Conservation (phyloP, 495 filamentous ascomycete species). For the Aspergillus heteromorphus region DNA sequence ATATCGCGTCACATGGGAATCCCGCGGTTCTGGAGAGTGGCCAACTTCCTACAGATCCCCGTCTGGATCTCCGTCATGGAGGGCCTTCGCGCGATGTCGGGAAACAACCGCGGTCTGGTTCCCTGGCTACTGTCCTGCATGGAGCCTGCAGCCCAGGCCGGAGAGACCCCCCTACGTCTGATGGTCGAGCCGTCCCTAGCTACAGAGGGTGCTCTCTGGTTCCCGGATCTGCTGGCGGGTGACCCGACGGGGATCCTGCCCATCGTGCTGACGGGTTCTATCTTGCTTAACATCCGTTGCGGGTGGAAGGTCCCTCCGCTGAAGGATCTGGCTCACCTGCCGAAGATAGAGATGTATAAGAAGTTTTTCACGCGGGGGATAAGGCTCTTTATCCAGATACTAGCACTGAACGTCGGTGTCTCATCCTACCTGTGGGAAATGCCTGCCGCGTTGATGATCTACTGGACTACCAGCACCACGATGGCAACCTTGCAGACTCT, state of each 20-base stretch:
- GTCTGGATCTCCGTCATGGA: slow-evolving; percentile 67
- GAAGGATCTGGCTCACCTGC: slow-evolving; percentile 22
- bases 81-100: slow-evolving; percentile 58
- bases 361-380: slow-evolving; percentile 14
- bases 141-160: slow-evolving; percentile 5
- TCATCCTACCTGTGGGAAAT: slow-evolving; percentile 35
- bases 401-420: slow-evolving; percentile 30
- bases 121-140: slow-evolving; percentile 31
- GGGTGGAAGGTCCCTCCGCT: slow-evolving; percentile 26
- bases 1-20: slow-evolving; percentile 44
- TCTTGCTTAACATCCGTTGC: slow-evolving; percentile 29
- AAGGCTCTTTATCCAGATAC: slow-evolving; percentile 22
- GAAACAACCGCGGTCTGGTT: slow-evolving; percentile 48
- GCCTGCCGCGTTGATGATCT: slow-evolving; percentile 62
- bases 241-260: slow-evolving; percentile 70
- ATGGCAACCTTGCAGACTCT: slow-evolving; percentile 35
- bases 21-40: slow-evolving; percentile 42
- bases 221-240: slow-evolving; percentile 63
- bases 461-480: slow-evolving; percentile 60
- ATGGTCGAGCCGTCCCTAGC: slow-evolving; percentile 52
- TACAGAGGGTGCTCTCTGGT: slow-evolving; percentile 75
- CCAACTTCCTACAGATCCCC: slow-evolving; percentile 51
- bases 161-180: slow-evolving; percentile 10
- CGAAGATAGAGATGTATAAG: slow-evolving; percentile 21
- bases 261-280: slow-evolving; percentile 39